Evolutionary conservation across 176 grass and related monocot genomes (phyloP).

Genomic region (Avena atlantica): DNA sequence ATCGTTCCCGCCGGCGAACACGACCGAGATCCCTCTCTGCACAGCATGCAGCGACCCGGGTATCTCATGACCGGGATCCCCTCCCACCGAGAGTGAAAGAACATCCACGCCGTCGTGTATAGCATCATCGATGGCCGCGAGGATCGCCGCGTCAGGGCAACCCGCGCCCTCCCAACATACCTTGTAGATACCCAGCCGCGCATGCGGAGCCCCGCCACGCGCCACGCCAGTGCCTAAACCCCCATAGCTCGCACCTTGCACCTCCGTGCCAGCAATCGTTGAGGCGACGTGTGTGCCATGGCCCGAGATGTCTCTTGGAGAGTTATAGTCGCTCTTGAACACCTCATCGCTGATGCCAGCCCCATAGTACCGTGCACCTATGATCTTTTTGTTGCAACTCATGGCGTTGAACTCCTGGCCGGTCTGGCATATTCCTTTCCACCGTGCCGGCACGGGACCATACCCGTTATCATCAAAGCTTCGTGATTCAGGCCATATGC

Average conservation of each 20-base stretch:
- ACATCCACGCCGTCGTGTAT: slow-evolving; percentile 73
- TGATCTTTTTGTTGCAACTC: slow-evolving; percentile 65
- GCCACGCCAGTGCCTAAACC: slow-evolving; percentile 43
- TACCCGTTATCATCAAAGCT: slow-evolving; percentile 58
- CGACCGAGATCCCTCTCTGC: slow-evolving; percentile 50
- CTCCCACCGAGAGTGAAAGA: slow-evolving; percentile 54
- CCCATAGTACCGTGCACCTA: slow-evolving; percentile 58
- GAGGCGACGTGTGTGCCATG: slow-evolving; percentile 66
- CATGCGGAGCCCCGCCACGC: slow-evolving; percentile 55
- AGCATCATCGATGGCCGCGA: slow-evolving; percentile 59
- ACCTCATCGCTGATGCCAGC: neutral
- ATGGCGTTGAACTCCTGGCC: slow-evolving; percentile 35
- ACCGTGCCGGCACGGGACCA: slow-evolving; percentile 28
- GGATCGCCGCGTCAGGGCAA: neutral
- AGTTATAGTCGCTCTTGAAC: slow-evolving; percentile 37
- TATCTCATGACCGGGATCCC: neutral
- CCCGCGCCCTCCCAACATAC: slow-evolving; percentile 20
- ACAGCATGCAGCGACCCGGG: slow-evolving; percentile 57
- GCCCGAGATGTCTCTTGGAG: slow-evolving; percentile 31
- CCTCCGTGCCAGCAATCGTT: slow-evolving; percentile 42
- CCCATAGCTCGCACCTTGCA: slow-evolving; percentile 40
- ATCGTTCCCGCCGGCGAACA: slow-evolving; percentile 39
- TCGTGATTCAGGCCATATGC: slow-evolving; percentile 74
- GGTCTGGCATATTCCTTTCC: slow-evolving; percentile 18
- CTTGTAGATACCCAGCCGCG: slow-evolving; percentile 61